Evolutionary conservation across 495 filamentous ascomycete genomes (phyloP).

Genomic region (Acidomyces sp.): DNA sequence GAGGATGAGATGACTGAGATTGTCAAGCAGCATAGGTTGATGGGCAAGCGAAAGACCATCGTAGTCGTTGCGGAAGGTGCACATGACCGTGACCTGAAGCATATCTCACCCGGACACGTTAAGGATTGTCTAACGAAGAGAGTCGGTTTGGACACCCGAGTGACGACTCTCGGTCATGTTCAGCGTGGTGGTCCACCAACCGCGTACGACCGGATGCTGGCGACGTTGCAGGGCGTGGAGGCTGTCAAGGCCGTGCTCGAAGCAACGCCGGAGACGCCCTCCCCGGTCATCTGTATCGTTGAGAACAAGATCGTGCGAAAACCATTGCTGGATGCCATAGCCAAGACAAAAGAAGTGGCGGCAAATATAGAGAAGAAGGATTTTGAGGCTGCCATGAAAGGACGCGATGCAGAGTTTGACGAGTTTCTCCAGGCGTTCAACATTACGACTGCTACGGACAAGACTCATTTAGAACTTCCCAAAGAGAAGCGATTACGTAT

Average conservation of each 20-base stretch:
- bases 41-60: constrained; percentile 93
- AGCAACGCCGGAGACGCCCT: constrained; percentile 75
- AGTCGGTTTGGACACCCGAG: constrained; percentile 74
- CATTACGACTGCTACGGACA: constrained; percentile 67
- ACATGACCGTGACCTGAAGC: constrained; percentile 70
- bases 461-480: constrained; percentile 49
- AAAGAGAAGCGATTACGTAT: constrained; percentile 79
- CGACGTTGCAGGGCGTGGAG: constrained; percentile 89
- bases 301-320: constrained; percentile 96
- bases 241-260: constrained; percentile 94
- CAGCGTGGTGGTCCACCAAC: constrained; percentile 86
- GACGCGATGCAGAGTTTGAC: constrained; percentile 85
- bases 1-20: constrained; percentile 74
- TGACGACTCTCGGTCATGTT: constrained; percentile 92
- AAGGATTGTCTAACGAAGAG: constrained; percentile 76
- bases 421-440: constrained; percentile 84
- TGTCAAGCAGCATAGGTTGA: constrained; percentile 75
- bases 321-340: constrained; percentile 77
- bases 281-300: constrained; percentile 83
- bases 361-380: constrained; percentile 66
- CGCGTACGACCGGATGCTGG: constrained; percentile 87
- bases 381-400: constrained; percentile 70
- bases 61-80: constrained; percentile 97
- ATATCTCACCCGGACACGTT: constrained; percentile 65
- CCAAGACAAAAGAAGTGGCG: constrained; percentile 69